Percentiles rank a stretch among this genome's conserved stretches.
These are phyloP conservation scores for Ceratocystis diversiconidia DNA, from an alignment of 2,329 filamentous ascomycete genomes.

Conservation along the genomic window DNA sequence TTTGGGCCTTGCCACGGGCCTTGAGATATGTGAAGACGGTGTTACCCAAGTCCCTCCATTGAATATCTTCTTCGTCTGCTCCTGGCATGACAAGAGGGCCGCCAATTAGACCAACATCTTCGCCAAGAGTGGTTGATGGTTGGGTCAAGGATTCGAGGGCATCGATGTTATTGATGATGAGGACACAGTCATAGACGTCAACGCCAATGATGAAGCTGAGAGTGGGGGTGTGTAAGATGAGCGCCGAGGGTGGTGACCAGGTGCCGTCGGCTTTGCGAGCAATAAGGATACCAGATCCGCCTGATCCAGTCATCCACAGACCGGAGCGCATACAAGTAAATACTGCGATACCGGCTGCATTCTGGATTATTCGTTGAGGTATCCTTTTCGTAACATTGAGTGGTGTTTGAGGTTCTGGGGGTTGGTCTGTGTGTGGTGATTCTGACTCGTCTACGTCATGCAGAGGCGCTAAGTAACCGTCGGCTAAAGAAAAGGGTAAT, in stretches of 20 bases:
- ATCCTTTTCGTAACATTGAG: slow-evolving; percentile 58
- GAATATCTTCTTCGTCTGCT: slow-evolving; percentile 36
- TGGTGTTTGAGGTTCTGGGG: slow-evolving; percentile 32
- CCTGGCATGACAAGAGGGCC: slow-evolving; percentile 55
- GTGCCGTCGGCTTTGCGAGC: slow-evolving; percentile 71
- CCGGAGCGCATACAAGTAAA: slow-evolving; percentile 94
- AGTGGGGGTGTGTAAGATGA: slow-evolving; percentile 77
- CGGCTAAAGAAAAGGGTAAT: slow-evolving; percentile 28
- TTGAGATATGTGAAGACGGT: slow-evolving; percentile 46
- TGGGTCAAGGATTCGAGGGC: slow-evolving; percentile 75
- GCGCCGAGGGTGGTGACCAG: slow-evolving; percentile 84
- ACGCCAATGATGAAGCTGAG: slow-evolving; percentile 83
- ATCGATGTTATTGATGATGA: slow-evolving; percentile 77
- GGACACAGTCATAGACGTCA: slow-evolving; percentile 89
- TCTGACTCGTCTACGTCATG: slow-evolving; percentile 25
- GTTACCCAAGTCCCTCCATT: slow-evolving; percentile 39
- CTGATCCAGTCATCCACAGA: slow-evolving; percentile 79
- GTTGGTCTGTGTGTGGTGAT: slow-evolving; percentile 19
- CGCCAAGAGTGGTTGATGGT: slow-evolving; percentile 63
- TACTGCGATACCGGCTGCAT: slow-evolving; percentile 79
- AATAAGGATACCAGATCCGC: slow-evolving; percentile 76
- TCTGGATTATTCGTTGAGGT: slow-evolving; percentile 68
- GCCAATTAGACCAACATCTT: slow-evolving; percentile 61
- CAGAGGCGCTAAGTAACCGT: slow-evolving; percentile 40
- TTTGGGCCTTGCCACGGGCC: slow-evolving; percentile 40